Base-by-base conservation (phyloP, 768 basidiomycete genomes). In the Pisolithus orientalis region DNA sequence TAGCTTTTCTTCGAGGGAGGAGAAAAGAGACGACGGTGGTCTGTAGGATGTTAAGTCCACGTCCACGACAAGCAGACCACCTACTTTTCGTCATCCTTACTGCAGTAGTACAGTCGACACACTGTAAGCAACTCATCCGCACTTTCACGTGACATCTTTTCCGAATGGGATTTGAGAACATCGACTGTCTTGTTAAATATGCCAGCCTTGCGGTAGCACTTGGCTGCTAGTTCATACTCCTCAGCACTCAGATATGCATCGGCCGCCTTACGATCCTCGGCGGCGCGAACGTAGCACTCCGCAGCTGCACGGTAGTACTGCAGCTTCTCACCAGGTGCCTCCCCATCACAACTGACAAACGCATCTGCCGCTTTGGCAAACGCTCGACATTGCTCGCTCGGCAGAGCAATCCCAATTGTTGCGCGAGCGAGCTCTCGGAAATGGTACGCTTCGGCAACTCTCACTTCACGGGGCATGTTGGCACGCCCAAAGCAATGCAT, bases 401-500 rank as follows among this genome's bases (percentile, higher is more conserved):
- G 58, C 13, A 52, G 39, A 2, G 64, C 63, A 29, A 69, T 58
- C 44, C 59, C 50, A 43, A 72, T 66, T 5, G 84, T 84, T 28
- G 72, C 61, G 34, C 34, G 34, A 34, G 34, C 34, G 13, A 34
- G 34, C 54, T 80, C 76, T 50, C 81, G 75, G 5, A 82, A 71
- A 44, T 75, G 71, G 55, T 80, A 84, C 0, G 84, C 79, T 6
- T 75, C 54, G 1, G 82, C 74, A 11, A 82, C 71, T 2, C 64
- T 69, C 11, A 65, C 73, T 63, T 83, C 72, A 11, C 72, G 71
- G 0, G 55, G 62, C 43, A 70, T 58, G 2, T 54, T 63, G 1
- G 84, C 84, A 4, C 76, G 72, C 47, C 74, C 71, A 42, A 75
- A 83, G 51, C 79, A 79, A 47, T 78, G 71, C 67, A 72, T 75